phyloP scores from a whole-genome alignment of 2,329 filamentous ascomycete genomes.

The Neofusicoccum laricinum region DNA sequence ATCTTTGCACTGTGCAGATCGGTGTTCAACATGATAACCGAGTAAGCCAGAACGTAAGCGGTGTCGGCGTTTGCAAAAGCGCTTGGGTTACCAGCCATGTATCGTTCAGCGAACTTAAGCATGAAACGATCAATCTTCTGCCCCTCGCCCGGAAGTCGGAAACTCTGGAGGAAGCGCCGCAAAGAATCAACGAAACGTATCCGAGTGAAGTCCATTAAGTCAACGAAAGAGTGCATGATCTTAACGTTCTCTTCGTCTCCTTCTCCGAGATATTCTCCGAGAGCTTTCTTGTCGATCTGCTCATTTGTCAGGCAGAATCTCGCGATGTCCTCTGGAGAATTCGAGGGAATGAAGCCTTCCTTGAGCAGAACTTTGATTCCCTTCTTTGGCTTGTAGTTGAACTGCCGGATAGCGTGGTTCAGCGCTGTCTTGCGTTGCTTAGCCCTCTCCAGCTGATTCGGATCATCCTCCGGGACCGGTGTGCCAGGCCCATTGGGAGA shows the following conservation, averaged over 20 bases:
- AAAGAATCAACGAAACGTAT: conserved; percentile 90
- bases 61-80: conserved; percentile 98
- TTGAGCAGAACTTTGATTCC: conserved; percentile 81
- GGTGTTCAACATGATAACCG: conserved; percentile 93
- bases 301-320: conserved; percentile 78
- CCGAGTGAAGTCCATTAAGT: conserved; percentile 88
- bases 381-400: conserved; percentile 97
- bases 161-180: conserved; percentile 87
- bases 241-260: conserved; percentile 91
- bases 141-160: conserved; percentile 90
- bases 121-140: conserved; percentile 99
- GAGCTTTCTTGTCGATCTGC: conserved; percentile 81
- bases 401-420: conserved; percentile 81
- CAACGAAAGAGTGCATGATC: conserved; percentile 98
- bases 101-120: conserved; percentile 97
- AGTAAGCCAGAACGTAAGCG: conserved; percentile 92
- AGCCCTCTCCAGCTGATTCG: conserved; percentile 87
- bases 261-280: conserved; percentile 93
- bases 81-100: conserved; percentile 91
- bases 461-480: conserved; percentile 72
- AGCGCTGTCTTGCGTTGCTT: conserved; percentile 93
- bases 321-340: conserved; percentile 78
- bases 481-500: conserved; percentile 9
- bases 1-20: conserved; percentile 92
- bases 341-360: conserved; percentile 82